Evolutionary conservation across 768 basidiomycete genomes (phyloP).

Genomic region (Fomitopsis serialis): DNA sequence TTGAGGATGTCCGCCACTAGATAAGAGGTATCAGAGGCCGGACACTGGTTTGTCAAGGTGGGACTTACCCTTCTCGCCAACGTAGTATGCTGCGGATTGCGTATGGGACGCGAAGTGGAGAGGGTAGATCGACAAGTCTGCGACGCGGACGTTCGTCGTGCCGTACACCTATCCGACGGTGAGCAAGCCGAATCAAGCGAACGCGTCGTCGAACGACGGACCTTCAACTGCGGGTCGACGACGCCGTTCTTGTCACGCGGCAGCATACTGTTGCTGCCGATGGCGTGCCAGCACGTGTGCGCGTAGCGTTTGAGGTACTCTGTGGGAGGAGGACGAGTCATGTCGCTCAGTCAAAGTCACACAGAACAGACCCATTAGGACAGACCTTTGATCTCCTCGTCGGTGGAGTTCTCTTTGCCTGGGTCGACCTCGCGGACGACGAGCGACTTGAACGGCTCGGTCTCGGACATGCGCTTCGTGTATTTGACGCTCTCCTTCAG

Average conservation of each 20-base stretch:
- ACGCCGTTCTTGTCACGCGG: constrained; percentile 34
- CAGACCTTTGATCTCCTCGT: constrained; percentile 8
- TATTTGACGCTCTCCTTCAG: constrained; percentile 24
- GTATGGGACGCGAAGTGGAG: constrained; percentile 34
- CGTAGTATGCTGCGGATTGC: constrained; percentile 4
- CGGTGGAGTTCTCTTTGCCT: constrained; percentile 6
- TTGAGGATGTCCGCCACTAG: no score
- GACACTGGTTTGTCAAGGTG: no score
- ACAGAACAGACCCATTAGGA: not conserved
- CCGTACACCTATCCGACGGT: constrained; percentile 24
- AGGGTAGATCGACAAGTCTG: constrained; percentile 39
- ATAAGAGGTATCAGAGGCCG: no score
- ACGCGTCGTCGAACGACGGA: constrained; percentile 5
- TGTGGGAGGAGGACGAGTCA: not conserved
- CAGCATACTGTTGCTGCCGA: constrained; percentile 35
- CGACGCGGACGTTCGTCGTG: constrained; percentile 41
- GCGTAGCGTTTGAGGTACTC: constrained; percentile 6
- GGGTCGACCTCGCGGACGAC: constrained; percentile 7
- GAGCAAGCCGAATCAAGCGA: not conserved
- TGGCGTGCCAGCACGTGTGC: constrained; percentile 20
- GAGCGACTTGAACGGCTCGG: constrained; percentile 12
- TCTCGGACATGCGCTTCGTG: constrained; percentile 13
- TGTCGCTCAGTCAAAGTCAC: not conserved
- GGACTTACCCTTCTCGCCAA: not conserved
- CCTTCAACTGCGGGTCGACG: constrained; percentile 30